Conservation (phyloP, 192 early-diverging fungal genomes). For the Pecoramyces ruminantium region DNA sequence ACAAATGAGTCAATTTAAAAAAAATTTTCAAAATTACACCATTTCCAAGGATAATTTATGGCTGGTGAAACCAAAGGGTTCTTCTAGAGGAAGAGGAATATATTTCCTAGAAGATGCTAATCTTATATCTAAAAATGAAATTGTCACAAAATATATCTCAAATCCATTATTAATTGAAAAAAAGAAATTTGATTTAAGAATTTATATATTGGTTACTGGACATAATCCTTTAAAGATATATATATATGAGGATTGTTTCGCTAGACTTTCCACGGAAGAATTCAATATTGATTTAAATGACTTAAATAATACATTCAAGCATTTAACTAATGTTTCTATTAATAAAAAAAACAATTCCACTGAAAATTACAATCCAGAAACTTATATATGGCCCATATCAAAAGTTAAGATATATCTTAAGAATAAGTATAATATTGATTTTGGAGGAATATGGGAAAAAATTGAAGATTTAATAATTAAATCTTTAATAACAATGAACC, state of each 20-base stretch:
- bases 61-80: neutral
- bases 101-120: neutral
- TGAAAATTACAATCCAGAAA: too few species aligned
- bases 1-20: neutral
- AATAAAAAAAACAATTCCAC: conserved; percentile 11
- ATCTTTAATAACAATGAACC: conserved; percentile 15
- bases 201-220: conserved; percentile 24
- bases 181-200: conserved; percentile 20
- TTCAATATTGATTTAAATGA: conserved; percentile 5
- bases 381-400: conserved; percentile 14
- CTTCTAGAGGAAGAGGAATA: neutral
- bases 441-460: conserved; percentile 7
- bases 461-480: conserved; percentile 18
- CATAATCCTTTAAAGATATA: conserved; percentile 23
- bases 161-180: conserved; percentile 21
- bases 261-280: conserved; percentile 16
- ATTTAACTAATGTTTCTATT: conserved; percentile 28
- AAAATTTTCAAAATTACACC: neutral
- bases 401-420: conserved; percentile 13
- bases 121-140: neutral
- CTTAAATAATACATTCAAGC: conserved; percentile 16
- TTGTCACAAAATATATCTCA: conserved; percentile 11
- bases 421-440: conserved; percentile 8
- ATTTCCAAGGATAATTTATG: neutral
- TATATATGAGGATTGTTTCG: conserved; percentile 14